A percentile compares a stretch with the other conserved stretches of the same genome.
Evolutionary conservation across 768 basidiomycete genomes (phyloP).

Genomic region (Russula foetens): DNA sequence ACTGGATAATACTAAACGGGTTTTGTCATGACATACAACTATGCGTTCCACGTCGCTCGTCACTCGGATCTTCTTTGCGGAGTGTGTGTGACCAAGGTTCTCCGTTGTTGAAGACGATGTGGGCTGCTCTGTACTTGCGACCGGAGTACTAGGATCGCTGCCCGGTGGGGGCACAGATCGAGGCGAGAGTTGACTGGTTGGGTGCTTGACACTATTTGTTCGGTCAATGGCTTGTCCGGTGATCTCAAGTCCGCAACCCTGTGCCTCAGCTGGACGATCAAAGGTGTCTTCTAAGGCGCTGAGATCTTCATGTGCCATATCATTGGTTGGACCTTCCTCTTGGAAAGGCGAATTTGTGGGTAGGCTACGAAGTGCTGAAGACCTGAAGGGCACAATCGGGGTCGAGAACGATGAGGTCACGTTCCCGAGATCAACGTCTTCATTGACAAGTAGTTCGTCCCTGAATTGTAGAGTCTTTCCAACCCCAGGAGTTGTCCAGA

Average conservation of each 20-base stretch:
- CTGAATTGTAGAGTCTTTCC: conserved; percentile 56
- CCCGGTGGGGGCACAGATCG: not conserved
- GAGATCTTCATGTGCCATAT: not conserved
- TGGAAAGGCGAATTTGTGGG: not conserved
- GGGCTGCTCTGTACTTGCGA: not conserved
- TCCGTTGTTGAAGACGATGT: conserved; percentile 15
- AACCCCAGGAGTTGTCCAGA: conserved; percentile 55
- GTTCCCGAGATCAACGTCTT: conserved; percentile 48
- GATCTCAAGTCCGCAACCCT: not conserved
- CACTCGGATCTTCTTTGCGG: conserved; percentile 38
- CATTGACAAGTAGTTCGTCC: conserved; percentile 53
- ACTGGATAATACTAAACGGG: not conserved
- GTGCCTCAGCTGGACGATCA: conserved; percentile 1
- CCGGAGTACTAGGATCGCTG: conserved; percentile 2
- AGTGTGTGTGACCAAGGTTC: conserved; percentile 17
- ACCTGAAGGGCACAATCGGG: conserved; percentile 28
- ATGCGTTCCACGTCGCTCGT: conserved; percentile 59
- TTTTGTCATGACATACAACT: conserved; percentile 36
- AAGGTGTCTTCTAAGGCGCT: conserved; percentile 10
- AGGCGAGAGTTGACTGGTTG: not conserved
- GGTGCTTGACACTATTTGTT: not conserved
- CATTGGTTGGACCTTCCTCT: not conserved
- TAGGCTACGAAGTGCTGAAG: not conserved
- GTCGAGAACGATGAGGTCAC: conserved; percentile 34
- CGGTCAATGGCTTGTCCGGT: not conserved